These are phyloP conservation scores for Cladosporium halotolerans DNA, from an alignment of 2,329 filamentous ascomycete species.

Conservation along the genomic window DNA sequence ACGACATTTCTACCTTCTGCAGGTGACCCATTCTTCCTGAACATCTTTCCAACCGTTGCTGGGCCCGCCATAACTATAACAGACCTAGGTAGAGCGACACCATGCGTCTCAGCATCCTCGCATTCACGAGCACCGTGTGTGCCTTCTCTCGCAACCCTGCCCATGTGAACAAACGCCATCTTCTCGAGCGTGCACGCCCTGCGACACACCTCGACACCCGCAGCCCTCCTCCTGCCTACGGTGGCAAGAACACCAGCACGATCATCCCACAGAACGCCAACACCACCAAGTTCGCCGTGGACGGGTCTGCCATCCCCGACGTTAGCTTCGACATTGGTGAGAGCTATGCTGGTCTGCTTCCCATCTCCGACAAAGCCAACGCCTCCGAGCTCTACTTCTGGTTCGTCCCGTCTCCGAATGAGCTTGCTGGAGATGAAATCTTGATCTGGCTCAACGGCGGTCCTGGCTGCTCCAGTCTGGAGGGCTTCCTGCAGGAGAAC, in stretches of 20 bases:
- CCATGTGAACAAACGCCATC: slow-evolving; percentile 23
- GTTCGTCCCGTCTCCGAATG: slow-evolving; percentile 43
- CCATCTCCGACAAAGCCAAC: slow-evolving; percentile 25
- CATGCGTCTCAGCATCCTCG: not conserved
- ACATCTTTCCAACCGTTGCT: not conserved
- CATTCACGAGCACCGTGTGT: slow-evolving; percentile 13
- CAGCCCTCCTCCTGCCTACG: slow-evolving; percentile 14
- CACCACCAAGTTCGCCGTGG: slow-evolving; percentile 37
- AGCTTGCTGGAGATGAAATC: slow-evolving; percentile 36
- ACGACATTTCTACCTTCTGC: not conserved
- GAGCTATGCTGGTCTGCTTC: slow-evolving; percentile 28
- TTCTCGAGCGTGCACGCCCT: slow-evolving; percentile 6
- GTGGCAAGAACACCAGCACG: slow-evolving; percentile 12
- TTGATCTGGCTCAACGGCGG: slow-evolving; percentile 36
- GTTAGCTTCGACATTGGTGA: slow-evolving; percentile 33
- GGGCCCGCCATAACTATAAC: too few species aligned
- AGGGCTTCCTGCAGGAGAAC: slow-evolving; percentile 46
- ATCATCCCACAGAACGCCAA: slow-evolving; percentile 39
- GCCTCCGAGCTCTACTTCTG: slow-evolving; percentile 42
- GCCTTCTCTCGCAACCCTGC: slow-evolving; percentile 16
- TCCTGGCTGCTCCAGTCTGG: slow-evolving; percentile 41
- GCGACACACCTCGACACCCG: slow-evolving; percentile 1
- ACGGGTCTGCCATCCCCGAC: slow-evolving; percentile 27
- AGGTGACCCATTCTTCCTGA: not conserved
- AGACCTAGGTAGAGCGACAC: not conserved